Conservation (phyloP, 2,329 filamentous ascomycete species). For the Diaporthe batatas region DNA sequence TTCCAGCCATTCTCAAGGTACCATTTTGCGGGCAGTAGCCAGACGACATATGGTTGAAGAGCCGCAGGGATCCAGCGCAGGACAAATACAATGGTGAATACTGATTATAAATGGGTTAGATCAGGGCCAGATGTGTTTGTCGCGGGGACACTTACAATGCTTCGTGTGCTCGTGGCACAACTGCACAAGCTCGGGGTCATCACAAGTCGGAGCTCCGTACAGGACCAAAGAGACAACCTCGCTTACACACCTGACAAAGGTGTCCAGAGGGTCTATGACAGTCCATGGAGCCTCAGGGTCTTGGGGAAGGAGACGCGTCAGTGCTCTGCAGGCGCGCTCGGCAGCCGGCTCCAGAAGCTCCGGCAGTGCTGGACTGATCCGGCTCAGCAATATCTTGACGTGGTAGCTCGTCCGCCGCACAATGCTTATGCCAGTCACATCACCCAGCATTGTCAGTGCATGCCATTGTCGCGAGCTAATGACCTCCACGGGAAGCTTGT, state of each 20-base stretch:
- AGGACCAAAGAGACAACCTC: background rate
- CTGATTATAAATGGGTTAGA: background rate
- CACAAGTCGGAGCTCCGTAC: background rate
- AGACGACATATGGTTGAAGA: background rate
- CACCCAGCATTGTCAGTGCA: background rate
- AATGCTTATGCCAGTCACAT: background rate
- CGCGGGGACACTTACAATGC: background rate
- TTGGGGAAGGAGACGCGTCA: background rate
- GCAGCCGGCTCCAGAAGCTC: background rate
- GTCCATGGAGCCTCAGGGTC: background rate
- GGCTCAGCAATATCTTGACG: constrained; percentile 1
- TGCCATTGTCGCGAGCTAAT: background rate
- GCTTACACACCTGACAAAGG: background rate
- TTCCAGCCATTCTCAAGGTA: background rate
- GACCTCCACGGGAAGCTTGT: background rate
- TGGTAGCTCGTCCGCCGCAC: background rate
- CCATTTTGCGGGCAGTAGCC: constrained; percentile 1
- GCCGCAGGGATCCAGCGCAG: background rate
- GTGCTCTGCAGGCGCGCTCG: background rate
- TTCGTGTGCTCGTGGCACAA: background rate
- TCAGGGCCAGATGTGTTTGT: background rate
- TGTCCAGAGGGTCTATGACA: background rate
- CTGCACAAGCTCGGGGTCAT: background rate
- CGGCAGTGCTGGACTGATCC: background rate
- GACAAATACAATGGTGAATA: background rate